These are phyloP conservation scores for Aspergillus udagawae DNA, from an alignment of 2,329 filamentous ascomycete genomes.

Conservation along the genomic window DNA sequence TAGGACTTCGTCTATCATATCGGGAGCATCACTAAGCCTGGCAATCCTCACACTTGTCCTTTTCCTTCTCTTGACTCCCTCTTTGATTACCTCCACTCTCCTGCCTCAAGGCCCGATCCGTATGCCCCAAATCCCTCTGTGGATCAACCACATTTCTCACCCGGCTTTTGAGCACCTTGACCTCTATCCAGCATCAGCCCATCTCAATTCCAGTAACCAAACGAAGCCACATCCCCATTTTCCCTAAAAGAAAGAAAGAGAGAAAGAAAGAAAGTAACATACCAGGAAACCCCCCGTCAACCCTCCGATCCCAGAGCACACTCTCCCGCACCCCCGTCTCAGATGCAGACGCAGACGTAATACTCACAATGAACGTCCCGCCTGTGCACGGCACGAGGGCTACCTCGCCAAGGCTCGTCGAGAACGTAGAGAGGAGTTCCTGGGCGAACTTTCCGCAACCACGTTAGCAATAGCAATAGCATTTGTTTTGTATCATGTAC, in stretches of 20 bases:
- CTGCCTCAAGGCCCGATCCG: conserved; percentile 53
- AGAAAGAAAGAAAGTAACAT: conserved; percentile 18
- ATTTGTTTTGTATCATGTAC: background rate
- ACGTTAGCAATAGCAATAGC: background rate
- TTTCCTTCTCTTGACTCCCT: conserved; percentile 18
- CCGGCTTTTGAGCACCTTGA: conserved; percentile 81
- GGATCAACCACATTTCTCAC: conserved; percentile 82
- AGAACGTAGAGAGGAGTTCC: conserved; percentile 92
- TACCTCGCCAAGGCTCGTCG: conserved; percentile 77
- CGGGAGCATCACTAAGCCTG: background rate
- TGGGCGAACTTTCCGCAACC: conserved; percentile 68
- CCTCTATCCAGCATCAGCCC: conserved; percentile 51
- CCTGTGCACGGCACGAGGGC: conserved; percentile 81
- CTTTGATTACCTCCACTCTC: conserved; percentile 34
- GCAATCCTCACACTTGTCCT: conserved; percentile 26
- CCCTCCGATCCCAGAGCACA: conserved; percentile 82
- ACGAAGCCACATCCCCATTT: too few relatives aligned
- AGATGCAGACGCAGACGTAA: conserved; percentile 32
- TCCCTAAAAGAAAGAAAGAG: background rate
- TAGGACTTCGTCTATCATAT: background rate
- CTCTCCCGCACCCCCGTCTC: conserved; percentile 42
- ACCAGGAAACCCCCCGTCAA: conserved; percentile 82
- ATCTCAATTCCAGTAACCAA: background rate
- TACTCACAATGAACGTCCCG: conserved; percentile 73
- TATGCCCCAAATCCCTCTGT: conserved; percentile 72